Base-by-base conservation (phyloP, 805 yeast genomes). In the Starmerella bombicola region DNA sequence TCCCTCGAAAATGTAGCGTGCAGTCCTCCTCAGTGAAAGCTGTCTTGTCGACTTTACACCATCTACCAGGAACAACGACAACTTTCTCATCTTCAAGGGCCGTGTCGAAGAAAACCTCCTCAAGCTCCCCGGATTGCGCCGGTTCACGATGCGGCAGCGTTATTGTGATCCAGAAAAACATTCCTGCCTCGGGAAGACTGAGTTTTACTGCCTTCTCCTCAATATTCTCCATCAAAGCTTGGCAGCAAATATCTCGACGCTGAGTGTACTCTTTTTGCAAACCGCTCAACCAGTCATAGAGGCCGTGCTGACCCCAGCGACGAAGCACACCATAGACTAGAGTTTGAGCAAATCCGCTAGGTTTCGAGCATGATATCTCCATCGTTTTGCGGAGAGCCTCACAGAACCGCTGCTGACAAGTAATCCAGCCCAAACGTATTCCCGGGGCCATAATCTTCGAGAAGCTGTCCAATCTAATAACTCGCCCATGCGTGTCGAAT, bases 361-460 rank as follows among this genome's bases (percentile, higher is more conserved):
- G 78, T 35, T 76, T 66, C 62, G 84, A 94, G 51, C 81, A 71
- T 8, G 81, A 66, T 48, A 80, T 85, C 64, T 86, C 96, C 54
- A 81, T 84, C 39, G 78, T 64, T 52, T 88, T 70, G 36, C 76
- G 60, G 51, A 67, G 69, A 50, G 88, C 70, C 58, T 79, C 81
- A 49, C 80, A 56, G 37, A 85, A 59, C 23, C 48, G 38, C 2
- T 50, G 47, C 59, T 80, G 85, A 45, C 80, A 93, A 19, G 80
- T 76, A 47, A 85, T 68, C 95, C 95, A 85, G 40, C 95, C 95
- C 46, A 81, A 56, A 64, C 96, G 76, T 26, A 76, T 53, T 52
- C 95, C 95, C 16, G 96, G 96, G 3, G 95, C 95, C 44, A 86
- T 64, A 21, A 84, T 83, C 65, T 85, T 85, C 40, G 95, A 84